Evolutionary conservation across 2,329 filamentous ascomycete genomes (phyloP).

Genomic region (Neonectria hederae): DNA sequence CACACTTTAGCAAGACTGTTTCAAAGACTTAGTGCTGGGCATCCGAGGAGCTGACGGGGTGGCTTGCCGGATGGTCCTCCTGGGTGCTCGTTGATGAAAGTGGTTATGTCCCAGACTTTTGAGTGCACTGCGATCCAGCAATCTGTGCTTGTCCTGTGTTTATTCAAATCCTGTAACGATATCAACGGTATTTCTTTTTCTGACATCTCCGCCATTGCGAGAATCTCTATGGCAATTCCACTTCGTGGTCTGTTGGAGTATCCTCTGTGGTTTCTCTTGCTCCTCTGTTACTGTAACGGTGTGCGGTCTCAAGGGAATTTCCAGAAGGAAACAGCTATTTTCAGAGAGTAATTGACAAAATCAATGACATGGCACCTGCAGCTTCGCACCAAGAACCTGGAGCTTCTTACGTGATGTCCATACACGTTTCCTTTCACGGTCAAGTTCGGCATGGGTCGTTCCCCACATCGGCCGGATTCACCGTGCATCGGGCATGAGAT

Average conservation of each 20-base stretch:
- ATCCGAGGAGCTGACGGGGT: background rate
- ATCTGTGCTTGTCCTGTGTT: conserved; percentile 58
- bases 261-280: background rate
- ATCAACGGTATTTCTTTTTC: conserved; percentile 21
- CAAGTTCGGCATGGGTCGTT: conserved; percentile 1
- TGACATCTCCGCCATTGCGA: conserved; percentile 20
- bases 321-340: background rate
- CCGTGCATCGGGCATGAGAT: conserved; percentile 7
- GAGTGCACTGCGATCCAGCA: conserved; percentile 76
- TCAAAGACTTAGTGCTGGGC: conserved; percentile 43
- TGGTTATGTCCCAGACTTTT: conserved; percentile 74
- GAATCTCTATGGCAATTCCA: background rate
- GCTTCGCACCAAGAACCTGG: background rate
- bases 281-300: background rate
- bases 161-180: conserved; percentile 51
- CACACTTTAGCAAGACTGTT: conserved; percentile 58
- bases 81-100: conserved; percentile 62
- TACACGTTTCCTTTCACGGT: conserved; percentile 1
- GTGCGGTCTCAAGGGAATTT: background rate
- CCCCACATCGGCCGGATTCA: conserved; percentile 22
- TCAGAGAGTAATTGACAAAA: conserved; percentile 1
- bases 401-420: conserved; percentile 3
- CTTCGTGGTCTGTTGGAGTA: background rate
- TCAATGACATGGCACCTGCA: background rate
- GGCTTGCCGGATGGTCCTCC: conserved; percentile 48